Percentiles rank a stretch among this genome's conserved stretches.
Conservation (phyloP, 1,284 basidiomycete species). For the Tilletia horrida region DNA sequence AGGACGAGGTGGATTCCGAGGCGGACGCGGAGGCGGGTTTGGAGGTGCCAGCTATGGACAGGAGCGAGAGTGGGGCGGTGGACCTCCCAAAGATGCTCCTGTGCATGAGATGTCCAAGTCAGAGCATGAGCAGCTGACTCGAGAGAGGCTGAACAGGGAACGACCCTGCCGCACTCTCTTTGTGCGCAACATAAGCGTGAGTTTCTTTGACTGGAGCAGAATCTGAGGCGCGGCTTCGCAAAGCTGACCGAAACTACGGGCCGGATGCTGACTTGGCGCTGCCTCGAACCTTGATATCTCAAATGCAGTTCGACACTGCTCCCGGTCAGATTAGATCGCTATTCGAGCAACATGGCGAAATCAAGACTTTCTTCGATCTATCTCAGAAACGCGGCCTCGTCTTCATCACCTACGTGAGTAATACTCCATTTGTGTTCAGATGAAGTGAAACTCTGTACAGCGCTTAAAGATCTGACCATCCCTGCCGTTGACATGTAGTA, state of each 20-base stretch:
- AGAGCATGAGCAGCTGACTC: constrained; percentile 73
- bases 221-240: neutral
- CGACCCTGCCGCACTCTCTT: constrained; percentile 91
- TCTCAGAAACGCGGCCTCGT: constrained; percentile 91
- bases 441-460: constrained; percentile 67
- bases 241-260: neutral
- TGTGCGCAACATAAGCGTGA: constrained; percentile 90
- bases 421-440: constrained; percentile 59
- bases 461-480: constrained; percentile 58
- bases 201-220: constrained; percentile 30
- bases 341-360: constrained; percentile 88
- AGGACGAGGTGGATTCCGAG: constrained; percentile 13
- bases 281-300: constrained; percentile 23
- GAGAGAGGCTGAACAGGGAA: constrained; percentile 82
- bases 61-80: neutral
- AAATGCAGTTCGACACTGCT: constrained; percentile 70
- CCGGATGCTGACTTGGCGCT: constrained; percentile 25
- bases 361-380: constrained; percentile 94
- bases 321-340: constrained; percentile 74
- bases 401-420: constrained; percentile 75
- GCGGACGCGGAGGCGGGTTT: neutral
- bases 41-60: neutral
- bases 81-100: neutral
- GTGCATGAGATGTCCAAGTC: constrained; percentile 40
- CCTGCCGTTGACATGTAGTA: constrained; percentile 70